Base-by-base conservation (phyloP, 164 flowering plant genomes). In the Litsea cubeba region DNA sequence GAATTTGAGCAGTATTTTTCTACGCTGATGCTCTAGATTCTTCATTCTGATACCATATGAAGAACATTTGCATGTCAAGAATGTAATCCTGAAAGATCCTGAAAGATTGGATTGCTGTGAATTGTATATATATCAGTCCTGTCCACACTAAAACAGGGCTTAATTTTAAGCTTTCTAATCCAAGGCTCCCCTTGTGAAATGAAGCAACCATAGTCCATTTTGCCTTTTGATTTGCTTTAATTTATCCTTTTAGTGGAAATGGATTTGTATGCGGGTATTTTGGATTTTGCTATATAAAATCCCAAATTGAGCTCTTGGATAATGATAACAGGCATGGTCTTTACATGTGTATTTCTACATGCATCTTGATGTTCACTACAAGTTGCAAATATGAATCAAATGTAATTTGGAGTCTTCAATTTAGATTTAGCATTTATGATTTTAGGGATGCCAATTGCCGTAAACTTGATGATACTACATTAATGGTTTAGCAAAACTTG, bases 1-100 rank as follows among this genome's bases (percentile, higher is more conserved):
- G 98, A 93, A 81, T 93, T 93, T 46, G 98, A 91, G 84, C 87
- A 93, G 74, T 91, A 91, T 80, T 93, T 93, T 76, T 89, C 98
- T 25, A 78, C 32, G 80, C 86, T 90, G 23, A 90, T 90, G 95
- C 79, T 90, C 50, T 73, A 73, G 69, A 3, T 54, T 1, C 3
- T 3, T 54, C 60, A 7, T 54, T 54, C 17, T 54, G 60, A 15
- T 54, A 3, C 60, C 60, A 54, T 54, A 54, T 54, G 60, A 54
- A 54, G 60, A 54, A 54, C 20, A 18, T 20, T 54, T 15, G 17
- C 4, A 12, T 54, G 5, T 15, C 60, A 15, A 54, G n/a, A 54
- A 54, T 54, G 60, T 54, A 54, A 0, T 54, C 6, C 17, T 20
- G 17, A 15, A 15, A 3, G 17, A 0, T 54, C 6, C 17, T 20